Base-by-base conservation (phyloP, 257 asterid genomes). In the Penstemon newberryi region DNA sequence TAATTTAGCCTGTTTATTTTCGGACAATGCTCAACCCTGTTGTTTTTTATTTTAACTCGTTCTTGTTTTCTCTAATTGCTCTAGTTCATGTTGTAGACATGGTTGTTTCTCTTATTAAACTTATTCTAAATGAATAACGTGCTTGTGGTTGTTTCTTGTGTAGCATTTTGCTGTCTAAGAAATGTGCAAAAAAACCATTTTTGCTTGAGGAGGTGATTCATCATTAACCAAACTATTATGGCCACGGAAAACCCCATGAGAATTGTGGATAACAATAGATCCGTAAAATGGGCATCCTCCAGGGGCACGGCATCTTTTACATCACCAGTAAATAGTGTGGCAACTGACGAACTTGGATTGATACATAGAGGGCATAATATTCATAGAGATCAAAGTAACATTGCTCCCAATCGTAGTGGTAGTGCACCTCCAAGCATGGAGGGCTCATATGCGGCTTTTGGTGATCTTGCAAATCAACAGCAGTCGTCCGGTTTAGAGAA, bases 381-480 rank as follows among this genome's bases (percentile, higher is more conserved):
- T 68, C 83, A 77, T 36, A 82, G 80, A 8, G 83, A 79, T 65
- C 79, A 56, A 63, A 73, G 78, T 77, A 80, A 63, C 56, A 69
- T 75, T 60, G 84, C 77, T 72, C 90, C 90, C 37, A 84, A 76
- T 62, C 96, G 95, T 25, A 88, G 92, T 71, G 97, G 92, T 37
- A 91, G 96, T 77, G 97, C 97, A 18, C 97, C 97, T 50, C 97
- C 97, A 18, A 86, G 92, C 79, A 88, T 90, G 69, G 97, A 88
- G 73, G 90, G 89, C 54, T 86, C 97, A 1, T 80, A 83, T 80
- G 83, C 80, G 6, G 85, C 92, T 73, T 80, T 70, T 56, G 88
- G 89, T 53, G 78, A 80, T 75, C 79, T 82, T 61, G 58, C 78
- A 36, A 53, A 66, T 64, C 74, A 75, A 65, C 85, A 78, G 37